These are phyloP conservation scores for Ostreobium quekettii DNA, from an alignment of 139 green algal species.

Conservation along the genomic window DNA sequence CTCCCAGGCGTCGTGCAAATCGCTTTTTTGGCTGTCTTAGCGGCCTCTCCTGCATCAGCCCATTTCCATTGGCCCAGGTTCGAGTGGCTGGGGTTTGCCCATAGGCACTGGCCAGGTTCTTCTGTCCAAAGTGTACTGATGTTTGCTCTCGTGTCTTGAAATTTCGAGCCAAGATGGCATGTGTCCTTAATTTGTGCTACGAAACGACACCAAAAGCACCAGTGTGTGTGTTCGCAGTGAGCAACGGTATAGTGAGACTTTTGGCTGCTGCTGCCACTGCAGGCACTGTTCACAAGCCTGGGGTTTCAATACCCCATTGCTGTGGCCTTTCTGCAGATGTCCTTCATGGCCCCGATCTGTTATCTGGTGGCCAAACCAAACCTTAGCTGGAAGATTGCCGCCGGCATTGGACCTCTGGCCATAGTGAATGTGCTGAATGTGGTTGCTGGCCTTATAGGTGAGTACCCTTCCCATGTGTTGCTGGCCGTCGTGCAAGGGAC, in stretches of 20 bases:
- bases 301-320: conserved; percentile 52
- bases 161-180: not conserved
- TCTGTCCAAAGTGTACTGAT: not conserved
- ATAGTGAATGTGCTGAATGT: conserved; percentile 61
- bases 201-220: not conserved
- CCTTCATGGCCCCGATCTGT: conserved; percentile 44
- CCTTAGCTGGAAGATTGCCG: conserved; percentile 28
- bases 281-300: conserved; percentile 59
- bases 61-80: no score
- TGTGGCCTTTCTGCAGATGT: conserved; percentile 54
- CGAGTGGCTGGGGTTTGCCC: not conserved
- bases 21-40: no score
- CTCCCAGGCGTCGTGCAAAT: no score
- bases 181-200: not conserved
- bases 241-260: not conserved
- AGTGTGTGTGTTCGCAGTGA: not conserved
- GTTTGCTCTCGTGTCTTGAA: not conserved
- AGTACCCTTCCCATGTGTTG: conserved; percentile 9
- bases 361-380: conserved; percentile 39
- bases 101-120: not conserved
- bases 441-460: conserved; percentile 48
- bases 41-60: no score
- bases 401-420: conserved; percentile 36
- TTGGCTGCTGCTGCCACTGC: no score
- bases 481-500: not conserved